Conservation (phyloP, 78 protist species). For the Dictyostelium capitatum region DNA sequence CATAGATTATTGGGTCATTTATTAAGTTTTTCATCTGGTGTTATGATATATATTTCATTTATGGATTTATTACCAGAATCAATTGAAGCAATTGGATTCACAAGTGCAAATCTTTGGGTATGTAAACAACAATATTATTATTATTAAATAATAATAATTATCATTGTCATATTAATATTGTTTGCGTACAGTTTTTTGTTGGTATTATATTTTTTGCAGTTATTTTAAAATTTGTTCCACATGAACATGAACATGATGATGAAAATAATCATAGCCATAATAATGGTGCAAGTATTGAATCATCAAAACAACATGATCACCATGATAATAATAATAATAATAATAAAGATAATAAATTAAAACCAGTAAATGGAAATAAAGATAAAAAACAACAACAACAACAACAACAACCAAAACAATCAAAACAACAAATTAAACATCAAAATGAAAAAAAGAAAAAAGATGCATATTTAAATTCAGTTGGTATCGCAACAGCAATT, state of each 20-base stretch:
- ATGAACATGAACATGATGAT: constrained; percentile 44
- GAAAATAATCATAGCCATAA: not conserved
- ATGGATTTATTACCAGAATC: constrained; percentile 84
- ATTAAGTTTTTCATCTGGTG: constrained; percentile 87
- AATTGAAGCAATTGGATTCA: constrained; percentile 80
- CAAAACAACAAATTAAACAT: not conserved
- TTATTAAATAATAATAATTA: not conserved
- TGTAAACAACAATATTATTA: not conserved
- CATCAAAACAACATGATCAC: not conserved
- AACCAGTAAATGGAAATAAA: not conserved
- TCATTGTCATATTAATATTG: too few relatives aligned
- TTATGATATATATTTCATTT: constrained; percentile 86
- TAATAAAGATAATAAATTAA: constrained; percentile 16
- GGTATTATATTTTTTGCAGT: constrained; percentile 74
- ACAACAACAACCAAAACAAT: not conserved
- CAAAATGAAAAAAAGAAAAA: constrained; percentile 32
- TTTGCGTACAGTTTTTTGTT: constrained; percentile 78
- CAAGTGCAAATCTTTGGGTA: constrained; percentile 71
- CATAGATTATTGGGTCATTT: constrained; percentile 76
- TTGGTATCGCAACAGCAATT: constrained; percentile 81
- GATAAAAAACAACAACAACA: constrained; percentile 10
- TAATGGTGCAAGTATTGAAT: not conserved
- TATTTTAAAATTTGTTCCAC: constrained; percentile 69
- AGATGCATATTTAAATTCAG: constrained; percentile 38
- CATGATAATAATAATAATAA: not conserved